Conservation (phyloP, 164 flowering plant genomes). For the Aristolochia fimbriata region DNA sequence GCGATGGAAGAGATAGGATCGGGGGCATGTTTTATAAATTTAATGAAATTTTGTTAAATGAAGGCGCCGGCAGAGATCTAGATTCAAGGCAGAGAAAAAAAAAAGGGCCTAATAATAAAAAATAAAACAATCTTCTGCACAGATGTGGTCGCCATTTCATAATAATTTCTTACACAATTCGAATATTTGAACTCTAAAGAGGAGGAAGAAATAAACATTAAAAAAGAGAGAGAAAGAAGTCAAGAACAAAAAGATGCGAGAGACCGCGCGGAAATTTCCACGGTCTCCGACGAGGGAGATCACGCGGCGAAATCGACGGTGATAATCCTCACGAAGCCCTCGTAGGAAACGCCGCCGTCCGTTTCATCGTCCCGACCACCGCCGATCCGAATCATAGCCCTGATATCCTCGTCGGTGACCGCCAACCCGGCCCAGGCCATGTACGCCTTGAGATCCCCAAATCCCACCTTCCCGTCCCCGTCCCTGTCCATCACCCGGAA, state of each 20-base stretch:
- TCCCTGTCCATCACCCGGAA: constrained; percentile 73
- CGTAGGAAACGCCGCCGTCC: constrained; percentile 42
- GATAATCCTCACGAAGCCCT: constrained; percentile 51
- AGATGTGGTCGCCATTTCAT: not conserved
- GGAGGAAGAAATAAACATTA: not conserved
- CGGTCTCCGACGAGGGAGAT: not conserved
- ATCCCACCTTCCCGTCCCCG: constrained; percentile 73
- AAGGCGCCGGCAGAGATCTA: too few relatives aligned
- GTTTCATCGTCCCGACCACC: constrained; percentile 51
- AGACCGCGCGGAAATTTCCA: too few relatives aligned
- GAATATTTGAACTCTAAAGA: too few relatives aligned
- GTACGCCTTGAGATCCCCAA: constrained; percentile 51
- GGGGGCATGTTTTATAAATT: too few relatives aligned
- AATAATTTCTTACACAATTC: not conserved
- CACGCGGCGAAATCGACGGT: constrained; percentile 23
- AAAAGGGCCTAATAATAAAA: too few relatives aligned
- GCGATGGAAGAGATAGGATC: too few relatives aligned
- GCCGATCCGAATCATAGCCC: constrained; percentile 60
- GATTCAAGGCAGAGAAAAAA: too few relatives aligned
- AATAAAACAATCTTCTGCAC: not conserved
- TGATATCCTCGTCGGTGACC: constrained; percentile 53
- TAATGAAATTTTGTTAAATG: too few relatives aligned
- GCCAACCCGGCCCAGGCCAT: constrained; percentile 49
- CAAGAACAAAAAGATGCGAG: too few relatives aligned
- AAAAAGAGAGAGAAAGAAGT: too few relatives aligned